Base-by-base conservation (phyloP, 2,329 filamentous ascomycete genomes). In the Penicillium sp. region DNA sequence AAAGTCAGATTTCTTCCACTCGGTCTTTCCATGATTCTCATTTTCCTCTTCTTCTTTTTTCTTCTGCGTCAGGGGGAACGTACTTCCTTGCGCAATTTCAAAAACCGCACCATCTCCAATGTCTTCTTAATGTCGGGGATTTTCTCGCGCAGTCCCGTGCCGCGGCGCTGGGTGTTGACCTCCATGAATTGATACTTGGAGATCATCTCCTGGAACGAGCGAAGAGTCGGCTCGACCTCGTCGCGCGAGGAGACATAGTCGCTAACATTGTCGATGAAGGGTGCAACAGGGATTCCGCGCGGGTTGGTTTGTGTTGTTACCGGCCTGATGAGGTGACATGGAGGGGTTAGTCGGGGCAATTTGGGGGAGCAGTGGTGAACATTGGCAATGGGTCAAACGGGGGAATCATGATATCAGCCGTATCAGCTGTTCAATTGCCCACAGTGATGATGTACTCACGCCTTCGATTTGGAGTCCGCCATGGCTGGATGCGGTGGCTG, bases 111-210 rank as follows among this genome's bases (percentile, higher is more conserved):
- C 16, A 91, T 94, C 56, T 97, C 93, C 55, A 97, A 77, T 1
- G 94, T 97, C 81, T 97, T 97, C 68, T 91, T 87, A 61, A 99
- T 97, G 72, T 99, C 94, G 0, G 94, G 94, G 63, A 99, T 92
- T 80, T 97, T 99, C 70, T 97, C 92, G 69, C 88, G 90, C 52
- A 99, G 79, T 2, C 92, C 92, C 3, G 83, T 81, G 49, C 90
- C 88, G 44, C 94, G 85, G 60, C 91, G 84, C 74, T 96, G 89
- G 55, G 94, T 90, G 75, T 96, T 97, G 71, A 89, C 81, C 78
- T 97, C 92, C 94, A 99, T 99, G 78, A 97, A 99, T 75, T 97
- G 94, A 79, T 99, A 99, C 83, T 99, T 99, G 66, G 92, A 96
- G 71, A 73, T 71, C 68, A 76, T 75, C 61, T 79, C 77, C 63